Evolutionary conservation across 1,284 basidiomycete genomes (phyloP).

Genomic region (Ganoderma sinense): DNA sequence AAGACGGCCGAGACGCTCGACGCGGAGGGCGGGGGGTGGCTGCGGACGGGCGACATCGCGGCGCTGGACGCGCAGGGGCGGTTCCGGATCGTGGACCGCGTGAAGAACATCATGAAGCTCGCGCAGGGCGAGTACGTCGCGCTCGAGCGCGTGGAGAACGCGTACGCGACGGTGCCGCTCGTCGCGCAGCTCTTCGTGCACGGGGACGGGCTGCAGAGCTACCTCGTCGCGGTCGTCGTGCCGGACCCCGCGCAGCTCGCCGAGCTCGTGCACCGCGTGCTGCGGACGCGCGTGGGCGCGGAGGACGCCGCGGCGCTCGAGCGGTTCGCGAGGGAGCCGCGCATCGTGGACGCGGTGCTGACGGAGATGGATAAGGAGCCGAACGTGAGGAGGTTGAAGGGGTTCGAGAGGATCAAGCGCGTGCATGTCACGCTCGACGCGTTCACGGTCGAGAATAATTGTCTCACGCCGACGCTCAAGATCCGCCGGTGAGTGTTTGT

Average conservation of each 20-base stretch:
- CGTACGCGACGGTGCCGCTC: conserved; percentile 77
- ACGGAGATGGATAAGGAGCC: conserved; percentile 63
- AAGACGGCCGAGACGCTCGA: conserved; percentile 74
- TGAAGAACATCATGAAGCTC: conserved; percentile 99
- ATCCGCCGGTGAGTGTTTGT: conserved; percentile 61
- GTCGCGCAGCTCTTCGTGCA: conserved; percentile 85
- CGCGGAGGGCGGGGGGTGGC: conserved; percentile 76
- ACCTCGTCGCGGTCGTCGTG: conserved; percentile 84
- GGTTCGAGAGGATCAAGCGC: conserved; percentile 86
- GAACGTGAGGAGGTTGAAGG: conserved; percentile 73
- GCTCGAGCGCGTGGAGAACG: conserved; percentile 92
- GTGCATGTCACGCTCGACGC: conserved; percentile 76
- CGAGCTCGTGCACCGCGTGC: conserved; percentile 63
- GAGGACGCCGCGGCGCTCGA: conserved; percentile 63
- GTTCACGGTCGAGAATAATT: conserved; percentile 81
- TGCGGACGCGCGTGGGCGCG: conserved; percentile 58
- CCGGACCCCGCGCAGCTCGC: conserved; percentile 81
- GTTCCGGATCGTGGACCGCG: conserved; percentile 92
- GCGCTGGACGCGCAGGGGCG: conserved; percentile 84
- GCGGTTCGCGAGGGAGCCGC: conserved; percentile 67
- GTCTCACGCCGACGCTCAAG: conserved; percentile 87
- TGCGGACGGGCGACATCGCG: conserved; percentile 92
- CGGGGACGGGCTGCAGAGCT: conserved; percentile 86
- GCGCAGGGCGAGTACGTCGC: conserved; percentile 98
- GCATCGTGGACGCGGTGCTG: conserved; percentile 70